Evolutionary conservation across 495 filamentous ascomycete genomes (phyloP), one percentile per base, ranked within the genome.

Genomic region (Penicillium verhagenii): DNA sequence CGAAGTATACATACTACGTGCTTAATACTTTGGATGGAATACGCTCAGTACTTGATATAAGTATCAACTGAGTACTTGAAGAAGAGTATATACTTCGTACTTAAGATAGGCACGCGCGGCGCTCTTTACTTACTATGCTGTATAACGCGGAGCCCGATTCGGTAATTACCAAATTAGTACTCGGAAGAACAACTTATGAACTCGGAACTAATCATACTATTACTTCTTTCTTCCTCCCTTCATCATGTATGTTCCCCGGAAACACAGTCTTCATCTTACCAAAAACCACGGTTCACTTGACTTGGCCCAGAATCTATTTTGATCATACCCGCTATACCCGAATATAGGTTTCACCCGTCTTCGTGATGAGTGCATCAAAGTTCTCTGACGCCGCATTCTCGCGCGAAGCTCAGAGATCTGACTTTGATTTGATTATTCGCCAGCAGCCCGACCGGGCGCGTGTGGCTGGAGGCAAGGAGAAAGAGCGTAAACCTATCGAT

Each of bases 401-500:
- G 60, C 73, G 71, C 63, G 71, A 74, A 71, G 70, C 71, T 64
- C 67, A 72, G 55, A 71, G 71, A 71, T 72, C 73, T 71, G 79
- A 85, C 65, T 83, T 82, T 75, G 78, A 85, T 61, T 73, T 90
- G 66, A 72, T 64, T 57, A 82, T 90, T 65, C 78, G 83, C 58
- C 86, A 90, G 72, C 80, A 86, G 60, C 86, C 86, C 58, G 76
- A 79, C 59, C 72, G 77, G 72, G 86, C 82, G 49, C 83, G 84
- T 54, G 84, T 89, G 64, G 84, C 85, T 50, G 81, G 86, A 57
- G 85, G 85, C 63, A 88, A 90, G 69, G 86, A 89, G 69, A 89
- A 89, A 73, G 94, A 91, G 60, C 87, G 94, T 59, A 96, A 96
- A 71, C 91, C 94, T 3, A 86, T 98, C 65, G 94, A 98, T 66